These are phyloP conservation scores for Penicillium mononematosum DNA, from an alignment of 495 filamentous ascomycete species.

Conservation along the genomic window DNA sequence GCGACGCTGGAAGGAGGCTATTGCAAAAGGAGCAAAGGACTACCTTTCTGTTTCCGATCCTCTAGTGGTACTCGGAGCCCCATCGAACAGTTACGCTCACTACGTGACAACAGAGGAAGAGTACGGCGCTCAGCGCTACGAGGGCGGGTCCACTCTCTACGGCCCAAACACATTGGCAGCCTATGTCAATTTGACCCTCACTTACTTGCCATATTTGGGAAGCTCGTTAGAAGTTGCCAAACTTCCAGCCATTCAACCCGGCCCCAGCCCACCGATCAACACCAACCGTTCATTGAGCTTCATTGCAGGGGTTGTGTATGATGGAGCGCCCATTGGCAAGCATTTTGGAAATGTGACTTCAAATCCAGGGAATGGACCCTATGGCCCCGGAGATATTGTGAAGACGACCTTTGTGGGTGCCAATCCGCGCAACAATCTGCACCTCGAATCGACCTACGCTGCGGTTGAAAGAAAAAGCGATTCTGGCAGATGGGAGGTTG, in stretches of 20 bases:
- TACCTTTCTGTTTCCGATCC: slow-evolving; percentile 54
- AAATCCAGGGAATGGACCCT: slow-evolving; percentile 53
- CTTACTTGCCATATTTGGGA: slow-evolving; percentile 67
- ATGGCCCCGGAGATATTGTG: slow-evolving; percentile 56
- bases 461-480: slow-evolving; percentile 66
- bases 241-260: slow-evolving; percentile 48
- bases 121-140: slow-evolving; percentile 86
- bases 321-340: slow-evolving; percentile 68
- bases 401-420: slow-evolving; percentile 77
- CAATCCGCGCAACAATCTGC: slow-evolving; percentile 86
- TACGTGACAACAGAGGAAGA: slow-evolving; percentile 95
- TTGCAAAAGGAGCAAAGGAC: slow-evolving; percentile 54
- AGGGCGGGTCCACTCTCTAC: slow-evolving; percentile 93
- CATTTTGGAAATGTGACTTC: slow-evolving; percentile 70
- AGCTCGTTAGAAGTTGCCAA: slow-evolving; percentile 39
- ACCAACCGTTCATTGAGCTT: slow-evolving; percentile 77
- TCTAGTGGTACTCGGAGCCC: slow-evolving; percentile 84
- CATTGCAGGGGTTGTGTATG: slow-evolving; percentile 75
- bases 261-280: slow-evolving; percentile 78
- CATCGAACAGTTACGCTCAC: slow-evolving; percentile 93
- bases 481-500: slow-evolving; percentile 57
- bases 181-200: slow-evolving; percentile 81
- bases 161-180: slow-evolving; percentile 89
- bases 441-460: slow-evolving; percentile 74
- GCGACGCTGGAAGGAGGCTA: slow-evolving; percentile 83